Base-by-base conservation (phyloP, 257 asterid genomes). In the Eustoma russellianum region DNA sequence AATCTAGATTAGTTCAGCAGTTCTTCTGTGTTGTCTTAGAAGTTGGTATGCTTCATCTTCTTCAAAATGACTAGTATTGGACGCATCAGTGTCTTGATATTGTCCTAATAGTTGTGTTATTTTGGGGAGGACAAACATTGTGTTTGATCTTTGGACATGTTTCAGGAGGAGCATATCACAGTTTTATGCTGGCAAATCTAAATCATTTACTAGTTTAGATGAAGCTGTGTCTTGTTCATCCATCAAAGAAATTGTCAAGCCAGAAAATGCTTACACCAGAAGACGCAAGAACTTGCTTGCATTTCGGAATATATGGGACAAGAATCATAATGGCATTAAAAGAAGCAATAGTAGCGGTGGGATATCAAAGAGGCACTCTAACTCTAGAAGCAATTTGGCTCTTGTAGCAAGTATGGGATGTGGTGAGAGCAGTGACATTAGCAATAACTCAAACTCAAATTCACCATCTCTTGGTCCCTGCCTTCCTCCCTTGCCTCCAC, bases 401-500 rank as follows among this genome's bases (percentile, higher is more conserved):
- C 80, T 74, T 64, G 79, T 83, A 12, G 75, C 73, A 18, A 38
- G 10, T 38, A 52, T 65, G 70, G 80, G 66, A 46, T 63, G 63
- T 61, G 59, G 77, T 19, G 81, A 76, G 64, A 80, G 75, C 66
- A 69, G 33, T 24, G 61, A 65, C 50, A 79, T 68, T 55, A 73
- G 81, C 0, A 82, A 76, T 38, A 38, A 38, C 12, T 38, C 43
- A 11, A 38, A 77, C 60, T 81, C 81, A 15, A 72, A 68, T 51
- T 80, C 85, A 18, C 60, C 86, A 6, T 72, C 83, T 45, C 79
- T 78, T 49, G 66, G 70, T 47, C 51, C 56, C 56, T 28, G 71
- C 70, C 85, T 74, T 60, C 95, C 95, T 74, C 96, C 94, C 54
- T 69, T 81, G 66, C 96, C 94, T 13, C 86, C 94, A 0, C 82